Evolutionary conservation across 139 green algal genomes (phyloP).

Genomic region (Picochlorum sp.): DNA sequence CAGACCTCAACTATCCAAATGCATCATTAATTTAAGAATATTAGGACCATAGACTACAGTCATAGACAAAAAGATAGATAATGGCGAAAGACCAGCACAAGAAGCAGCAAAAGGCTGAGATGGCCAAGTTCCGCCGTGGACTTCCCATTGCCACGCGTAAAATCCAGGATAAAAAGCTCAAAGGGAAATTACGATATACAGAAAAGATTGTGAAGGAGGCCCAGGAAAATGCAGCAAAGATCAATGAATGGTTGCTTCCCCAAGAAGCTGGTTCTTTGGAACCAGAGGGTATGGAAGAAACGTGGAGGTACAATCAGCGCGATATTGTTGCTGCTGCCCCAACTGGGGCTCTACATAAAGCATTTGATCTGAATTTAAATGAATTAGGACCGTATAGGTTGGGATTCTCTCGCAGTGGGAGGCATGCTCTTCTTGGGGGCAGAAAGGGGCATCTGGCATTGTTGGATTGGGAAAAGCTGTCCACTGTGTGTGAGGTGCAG

Average conservation of each 20-base stretch:
- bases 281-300: constrained; percentile 84
- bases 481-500: constrained; percentile 82
- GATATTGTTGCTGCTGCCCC: constrained; percentile 67
- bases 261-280: constrained; percentile 66
- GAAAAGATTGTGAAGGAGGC: constrained; percentile 54
- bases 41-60: too few species aligned
- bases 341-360: constrained; percentile 57
- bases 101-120: neutral
- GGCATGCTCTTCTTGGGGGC: constrained; percentile 76
- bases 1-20: too few species aligned
- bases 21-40: too few species aligned
- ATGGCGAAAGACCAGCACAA: neutral
- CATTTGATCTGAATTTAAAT: constrained; percentile 74
- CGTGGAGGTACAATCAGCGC: constrained; percentile 75
- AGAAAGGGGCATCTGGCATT: constrained; percentile 83
- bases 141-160: constrained; percentile 16
- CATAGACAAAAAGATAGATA: neutral
- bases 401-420: constrained; percentile 70
- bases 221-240: constrained; percentile 41
- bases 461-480: constrained; percentile 74
- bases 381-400: constrained; percentile 75
- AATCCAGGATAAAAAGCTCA: constrained; percentile 78
- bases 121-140: constrained; percentile 33
- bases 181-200: constrained; percentile 54
- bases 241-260: constrained; percentile 80